Evolutionary conservation across 257 asterid genomes (phyloP), one percentile per base, ranked within the genome.

Genomic region (Solanum ossicruentum): DNA sequence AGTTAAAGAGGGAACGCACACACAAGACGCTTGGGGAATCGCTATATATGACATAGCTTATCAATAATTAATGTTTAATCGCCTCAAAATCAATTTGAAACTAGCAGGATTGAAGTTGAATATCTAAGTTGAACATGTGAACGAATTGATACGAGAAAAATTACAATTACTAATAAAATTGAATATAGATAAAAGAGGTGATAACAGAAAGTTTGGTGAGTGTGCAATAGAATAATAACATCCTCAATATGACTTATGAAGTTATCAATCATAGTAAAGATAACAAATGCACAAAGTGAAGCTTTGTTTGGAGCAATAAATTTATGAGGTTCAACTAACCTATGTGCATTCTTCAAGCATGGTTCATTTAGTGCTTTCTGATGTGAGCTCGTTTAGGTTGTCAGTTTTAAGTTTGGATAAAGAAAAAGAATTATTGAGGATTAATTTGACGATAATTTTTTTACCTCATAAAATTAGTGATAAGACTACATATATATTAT

Each of bases 371-470:
- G 58, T 45, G 58, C 58, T 73, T 13, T 73, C n/a, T n/a, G 11
- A 45, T 0, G n/a, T 3, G 23, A 56, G 26, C 0, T 18, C 1
- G 0, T 23, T 57, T 18, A 20, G 12, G 8, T 57, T 57, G 23
- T 8, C 1, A 4, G 2, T 57, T 0, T 56, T 4, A 57, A 57
- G 0, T 18, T 10, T 8, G 6, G 8, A 57, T 57, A 8, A 57
- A 57, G 18, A 11, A 57, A 0, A 3, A 57, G 1, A 1, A 57
- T 57, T 57, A 0, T 57, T 5, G 0, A 57, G 3, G 7, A 18
- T 56, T 0, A 56, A 56, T 56, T 56, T 18, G 0, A 56, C 3
- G 8, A 57, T 18, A 57, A 3, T 0, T 18, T 18, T 57, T 57
- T 0, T 57, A 18, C 20, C 11, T 3, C 23, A 57, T 57, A 18